Evolutionary conservation across 2,329 filamentous ascomycete species (phyloP).

Genomic region (Fusarium paranaense): DNA sequence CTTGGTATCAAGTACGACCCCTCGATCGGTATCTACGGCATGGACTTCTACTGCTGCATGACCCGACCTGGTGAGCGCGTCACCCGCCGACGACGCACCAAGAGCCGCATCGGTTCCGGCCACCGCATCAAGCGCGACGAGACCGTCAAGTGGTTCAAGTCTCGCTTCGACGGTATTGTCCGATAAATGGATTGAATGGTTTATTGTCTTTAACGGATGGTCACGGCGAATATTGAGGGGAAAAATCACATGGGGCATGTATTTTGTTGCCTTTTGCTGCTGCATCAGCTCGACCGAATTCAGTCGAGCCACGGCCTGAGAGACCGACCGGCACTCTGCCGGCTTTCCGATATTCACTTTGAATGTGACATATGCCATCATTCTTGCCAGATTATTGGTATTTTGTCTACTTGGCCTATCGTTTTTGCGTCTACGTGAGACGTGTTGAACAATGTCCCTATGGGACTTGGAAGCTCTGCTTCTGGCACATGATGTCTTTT

Average conservation of each 20-base stretch:
- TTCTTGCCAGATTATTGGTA: conserved; percentile 38
- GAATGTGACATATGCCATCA: conserved; percentile 53
- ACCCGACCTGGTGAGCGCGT: conserved; percentile 99
- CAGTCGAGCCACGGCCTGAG: conserved; percentile 76
- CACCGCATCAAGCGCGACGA: conserved; percentile 96
- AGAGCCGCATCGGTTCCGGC: conserved; percentile 85
- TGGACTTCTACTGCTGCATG: conserved; percentile 99
- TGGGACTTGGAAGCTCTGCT: conserved; percentile 27
- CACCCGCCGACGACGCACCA: conserved; percentile 90
- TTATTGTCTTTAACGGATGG: conserved; percentile 52
- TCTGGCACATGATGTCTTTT: conserved; percentile 1
- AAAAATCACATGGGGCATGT: conserved; percentile 53
- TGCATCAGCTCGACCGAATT: conserved; percentile 65
- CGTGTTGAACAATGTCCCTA: conserved; percentile 29
- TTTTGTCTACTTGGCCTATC: conserved; percentile 38
- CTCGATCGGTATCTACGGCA: conserved; percentile 98
- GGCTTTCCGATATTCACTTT: conserved; percentile 61
- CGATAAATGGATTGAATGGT: conserved; percentile 74
- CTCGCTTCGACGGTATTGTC: conserved; percentile 97
- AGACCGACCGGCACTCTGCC: conserved; percentile 77
- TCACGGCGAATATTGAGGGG: conserved; percentile 54
- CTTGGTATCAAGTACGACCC: conserved; percentile 99
- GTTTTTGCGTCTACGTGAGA: conserved; percentile 40
- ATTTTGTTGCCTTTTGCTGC: conserved; percentile 59
- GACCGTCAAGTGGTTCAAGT: conserved; percentile 96